Base-by-base conservation (phyloP, 768 basidiomycete genomes). In the Mycena venus region DNA sequence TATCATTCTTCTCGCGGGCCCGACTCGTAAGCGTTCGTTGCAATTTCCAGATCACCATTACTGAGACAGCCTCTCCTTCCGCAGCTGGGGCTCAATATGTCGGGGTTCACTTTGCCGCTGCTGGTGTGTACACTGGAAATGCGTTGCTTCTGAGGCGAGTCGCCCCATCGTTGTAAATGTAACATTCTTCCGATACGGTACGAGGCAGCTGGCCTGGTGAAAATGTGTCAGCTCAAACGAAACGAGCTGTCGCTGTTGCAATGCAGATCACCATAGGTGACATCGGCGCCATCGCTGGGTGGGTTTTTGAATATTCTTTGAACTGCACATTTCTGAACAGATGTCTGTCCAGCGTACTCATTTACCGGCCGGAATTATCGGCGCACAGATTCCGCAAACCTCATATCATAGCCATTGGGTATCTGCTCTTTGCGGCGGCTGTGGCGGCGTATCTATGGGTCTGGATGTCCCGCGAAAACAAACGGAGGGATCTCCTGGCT, bases 171-270 rank as follows among this genome's bases (percentile, higher is more conserved):
- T 36, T 23, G 40, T 19, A 27, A 19, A 14, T 32, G 59, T n/a
- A n/a, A n/a, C 49, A 60, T 25, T 56, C 8, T 56, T 15, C 34
- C 31, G 12, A 62, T n/a, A n/a, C 11, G 17, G 4, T 10, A 15
- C n/a, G 21, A 67, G 27, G 31, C 73, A 87, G 88, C 66, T 92
- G 92, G 90, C 90, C 91, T 0, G 86, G 88, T 21, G 91, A 93
- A 80, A 92, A 92, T 74, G 90, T 93, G n/a, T 91, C 91, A 15
- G 90, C 88, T 14, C 91, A 92, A 76, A 92, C 91, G 4, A 92
- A 92, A 79, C 87, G 92, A 15, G 91, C 92, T 0, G 86, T 91
- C 2, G 90, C 89, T 1, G 86, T 91, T 4, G 92, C 90, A 1
- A 87, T 90, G 86, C 92, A 92, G 78, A 92, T 93, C 59, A 89